Base-by-base conservation (phyloP, 2,329 filamentous ascomycete genomes). In the Pseudohalonectria lignicola region DNA sequence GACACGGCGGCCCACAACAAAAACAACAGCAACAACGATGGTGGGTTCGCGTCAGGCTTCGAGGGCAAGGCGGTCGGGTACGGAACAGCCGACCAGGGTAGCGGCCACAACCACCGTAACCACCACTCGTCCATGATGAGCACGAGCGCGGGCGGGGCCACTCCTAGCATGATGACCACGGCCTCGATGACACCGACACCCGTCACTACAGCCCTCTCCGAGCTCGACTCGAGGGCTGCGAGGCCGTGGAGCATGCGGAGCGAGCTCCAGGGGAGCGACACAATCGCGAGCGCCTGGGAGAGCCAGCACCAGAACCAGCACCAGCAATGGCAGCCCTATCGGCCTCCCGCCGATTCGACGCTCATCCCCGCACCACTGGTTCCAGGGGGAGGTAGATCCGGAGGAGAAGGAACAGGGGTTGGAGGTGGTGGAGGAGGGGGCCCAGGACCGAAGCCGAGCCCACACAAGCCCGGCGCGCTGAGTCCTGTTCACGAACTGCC, bases 201-300 rank as follows among this genome's bases (percentile, higher is more conserved):
- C 2, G 13, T n/a, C 32, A 40, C 39, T 4, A 19, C 31, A 18
- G 11, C 25, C 30, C n/a, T 34, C 21, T 43, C 45, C 4, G 45
- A 48, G 39, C 42, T 48, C 3, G 45, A 45, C 15, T 28, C 38
- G 1, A 34, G 30, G 6, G 40, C 43, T 1, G 45, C 45, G 2
- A 32, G 45, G 25, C 46, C 46, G 5, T 48, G 46, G 45, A 46
- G 45, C 9, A 26, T 48, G 43, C 43, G 45, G 17, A 47, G 45
- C 3, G 46, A 48, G 38, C 46, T 47, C 2, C 42, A 43, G n/a
- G 45, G 40, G 12, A 31, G 34, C 21, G n/a, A 47, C 10, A 34
- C 20, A 17, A 18, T 21, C 19, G 31, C 31, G n/a, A 13, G 10
- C 9, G 31, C 18, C 31, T 34, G 18, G 31, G 31, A 34, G 9